Base-by-base conservation (phyloP, 805 yeast species). In the Osmozyma mogii region DNA sequence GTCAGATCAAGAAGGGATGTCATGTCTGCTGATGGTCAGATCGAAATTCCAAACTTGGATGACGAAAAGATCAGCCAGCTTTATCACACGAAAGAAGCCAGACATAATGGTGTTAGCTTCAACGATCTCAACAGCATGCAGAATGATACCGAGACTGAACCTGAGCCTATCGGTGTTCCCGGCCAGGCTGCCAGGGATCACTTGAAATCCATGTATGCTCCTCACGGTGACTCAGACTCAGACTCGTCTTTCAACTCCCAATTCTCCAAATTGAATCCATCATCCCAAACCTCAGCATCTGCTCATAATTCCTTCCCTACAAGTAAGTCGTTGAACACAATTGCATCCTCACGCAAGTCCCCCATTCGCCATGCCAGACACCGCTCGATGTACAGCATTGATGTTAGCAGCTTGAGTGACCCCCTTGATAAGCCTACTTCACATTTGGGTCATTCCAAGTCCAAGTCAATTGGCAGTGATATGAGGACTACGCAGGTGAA, bases 1-100 rank as follows among this genome's bases (percentile, higher is more conserved):
- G 10, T 25, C 29, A 9, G 19, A 17, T 7, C 29, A 41, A 13
- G 33, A 41, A 16, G 30, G 23, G 27, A 15, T 20, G 30, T 31
- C 12, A 24, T 26, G 29, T 24, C 37, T 3, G 22, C 43, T 4
- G 32, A 40, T 10, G 68, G 67, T 4, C 65, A 59, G 29, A 64
- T 64, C 13, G 65, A 61, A 31, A 64, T 64, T 14, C 69, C 70
- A 1, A 59, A 61, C 27, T 44, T 62, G 15, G 45, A 46, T 17
- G 57, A 53, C 24, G 29, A 32, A 5, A 32, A 38, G 6, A 32
- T 39, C 12, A 23, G 36, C 15, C 41, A 40, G 13, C 31, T 36
- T 5, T 33, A 13, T 16, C 25, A 34, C 2, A 36, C 47, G 2
- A 18, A 11, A 12, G 27, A 18, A 14, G 29, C 47, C 8, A 23